phyloP scores from a whole-genome alignment of 1,284 basidiomycete genomes.

The Chalciporus piperatoides region DNA sequence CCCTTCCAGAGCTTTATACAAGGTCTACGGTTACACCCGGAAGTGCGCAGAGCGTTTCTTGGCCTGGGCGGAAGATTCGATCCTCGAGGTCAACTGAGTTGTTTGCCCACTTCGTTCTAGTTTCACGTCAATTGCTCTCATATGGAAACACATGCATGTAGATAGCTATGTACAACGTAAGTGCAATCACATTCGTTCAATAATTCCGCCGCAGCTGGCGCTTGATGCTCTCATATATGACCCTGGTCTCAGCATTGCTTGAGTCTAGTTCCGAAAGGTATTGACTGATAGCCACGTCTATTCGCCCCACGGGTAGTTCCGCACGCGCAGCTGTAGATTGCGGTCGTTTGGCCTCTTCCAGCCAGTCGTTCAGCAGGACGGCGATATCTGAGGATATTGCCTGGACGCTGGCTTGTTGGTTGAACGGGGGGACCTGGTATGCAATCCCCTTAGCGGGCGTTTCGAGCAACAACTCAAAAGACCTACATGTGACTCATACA shows the following conservation, averaged over 20 bases:
- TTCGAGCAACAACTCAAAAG: not conserved
- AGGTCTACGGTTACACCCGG: constrained; percentile 66
- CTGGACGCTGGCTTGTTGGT: constrained; percentile 71
- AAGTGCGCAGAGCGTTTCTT: constrained; percentile 56
- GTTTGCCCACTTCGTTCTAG: constrained; percentile 1
- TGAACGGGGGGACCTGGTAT: constrained; percentile 75
- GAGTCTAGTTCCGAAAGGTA: constrained; percentile 67
- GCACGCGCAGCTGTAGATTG: constrained; percentile 51
- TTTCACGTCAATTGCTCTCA: not conserved
- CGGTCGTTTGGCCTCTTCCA: constrained; percentile 67
- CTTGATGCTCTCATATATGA: constrained; percentile 62
- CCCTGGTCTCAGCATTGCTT: constrained; percentile 54
- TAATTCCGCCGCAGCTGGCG: constrained; percentile 65
- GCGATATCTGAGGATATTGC: constrained; percentile 77
- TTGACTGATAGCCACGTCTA: constrained; percentile 66
- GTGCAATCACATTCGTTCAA: constrained; percentile 33
- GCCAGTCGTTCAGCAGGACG: constrained; percentile 70
- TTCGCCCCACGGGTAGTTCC: constrained; percentile 70
- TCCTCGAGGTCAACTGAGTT: constrained; percentile 65
- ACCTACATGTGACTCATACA: constrained; percentile 82
- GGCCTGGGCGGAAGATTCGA: constrained; percentile 70
- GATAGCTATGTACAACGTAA: constrained; percentile 12
- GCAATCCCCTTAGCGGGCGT: constrained; percentile 3
- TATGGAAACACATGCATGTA: constrained; percentile 18
- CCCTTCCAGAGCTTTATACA: constrained; percentile 55